phyloP scores from a whole-genome alignment of 148 eudicot species.

The Dysphania ambrosioides region DNA sequence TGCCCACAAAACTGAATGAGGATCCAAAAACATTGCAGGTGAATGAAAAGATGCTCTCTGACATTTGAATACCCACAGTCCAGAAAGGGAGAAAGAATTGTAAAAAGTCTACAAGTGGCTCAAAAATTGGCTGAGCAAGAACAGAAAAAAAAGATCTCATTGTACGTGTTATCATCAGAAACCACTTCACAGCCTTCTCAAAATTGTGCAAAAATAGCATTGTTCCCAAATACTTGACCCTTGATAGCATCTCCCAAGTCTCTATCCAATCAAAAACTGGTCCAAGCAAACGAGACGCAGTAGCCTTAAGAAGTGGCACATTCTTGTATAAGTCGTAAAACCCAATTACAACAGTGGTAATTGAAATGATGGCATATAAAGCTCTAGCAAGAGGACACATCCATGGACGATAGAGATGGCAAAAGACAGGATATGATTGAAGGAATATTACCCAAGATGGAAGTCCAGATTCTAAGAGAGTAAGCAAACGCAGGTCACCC shows the following conservation, averaged over 20 bases:
- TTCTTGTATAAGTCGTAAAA: slow-evolving; percentile 95
- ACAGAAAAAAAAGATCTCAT: slow-evolving; percentile 61
- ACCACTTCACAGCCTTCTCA: slow-evolving; percentile 88
- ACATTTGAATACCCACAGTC: slow-evolving; percentile 40
- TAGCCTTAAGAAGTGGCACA: slow-evolving; percentile 90
- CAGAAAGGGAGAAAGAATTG: slow-evolving; percentile 59
- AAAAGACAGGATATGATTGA: slow-evolving; percentile 89
- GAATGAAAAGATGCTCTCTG: slow-evolving; percentile 44
- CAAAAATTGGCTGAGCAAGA: slow-evolving; percentile 71
- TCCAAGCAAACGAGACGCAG: slow-evolving; percentile 86
- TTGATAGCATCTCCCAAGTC: slow-evolving; percentile 92
- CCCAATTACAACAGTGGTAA: slow-evolving; percentile 84
- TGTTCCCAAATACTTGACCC: slow-evolving; percentile 89
- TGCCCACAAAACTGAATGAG: slow-evolving; percentile 49
- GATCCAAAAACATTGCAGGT: slow-evolving; percentile 48
- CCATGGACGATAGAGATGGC: slow-evolving; percentile 96
- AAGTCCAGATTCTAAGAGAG: slow-evolving; percentile 91
- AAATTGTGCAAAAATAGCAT: slow-evolving; percentile 87
- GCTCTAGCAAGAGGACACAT: slow-evolving; percentile 97
- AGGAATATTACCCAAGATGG: slow-evolving; percentile 98
- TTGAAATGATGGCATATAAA: slow-evolving; percentile 63
- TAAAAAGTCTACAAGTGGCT: slow-evolving; percentile 54
- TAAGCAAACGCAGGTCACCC: slow-evolving; percentile 75
- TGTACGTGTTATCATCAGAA: slow-evolving; percentile 63
- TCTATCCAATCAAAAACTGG: slow-evolving; percentile 97